These are phyloP conservation scores for Boletus subparvulus DNA, from an alignment of 768 basidiomycete genomes.

Conservation along the genomic window DNA sequence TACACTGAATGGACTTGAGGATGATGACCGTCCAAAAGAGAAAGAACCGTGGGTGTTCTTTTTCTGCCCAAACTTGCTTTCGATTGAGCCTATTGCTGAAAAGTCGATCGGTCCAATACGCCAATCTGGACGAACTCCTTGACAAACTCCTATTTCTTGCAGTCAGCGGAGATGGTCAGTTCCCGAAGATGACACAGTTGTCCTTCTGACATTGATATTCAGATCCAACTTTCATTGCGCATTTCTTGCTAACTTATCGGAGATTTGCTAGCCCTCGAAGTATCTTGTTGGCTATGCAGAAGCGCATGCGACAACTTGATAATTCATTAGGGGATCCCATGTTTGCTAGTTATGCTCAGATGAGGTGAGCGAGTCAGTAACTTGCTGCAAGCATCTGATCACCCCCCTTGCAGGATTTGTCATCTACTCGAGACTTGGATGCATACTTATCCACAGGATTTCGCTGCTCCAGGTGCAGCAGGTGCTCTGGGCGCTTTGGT, in stretches of 20 bases:
- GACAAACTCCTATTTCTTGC: conserved; percentile 82
- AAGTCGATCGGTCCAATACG: conserved; percentile 66
- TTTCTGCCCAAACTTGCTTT: neutral
- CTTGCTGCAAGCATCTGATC: conserved; percentile 6
- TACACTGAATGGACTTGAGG: conserved; percentile 19
- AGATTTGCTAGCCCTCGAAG: conserved; percentile 78
- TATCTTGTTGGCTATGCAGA: conserved; percentile 83
- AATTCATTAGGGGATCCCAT: conserved; percentile 73
- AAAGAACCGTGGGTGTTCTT: conserved; percentile 51
- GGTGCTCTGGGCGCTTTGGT: conserved; percentile 74
- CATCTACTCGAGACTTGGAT: conserved; percentile 79
- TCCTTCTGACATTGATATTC: conserved; percentile 11
- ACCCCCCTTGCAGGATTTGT: conserved; percentile 58
- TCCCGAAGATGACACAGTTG: conserved; percentile 2
- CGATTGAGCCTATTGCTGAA: conserved; percentile 12
- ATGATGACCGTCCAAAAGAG: conserved; percentile 35
- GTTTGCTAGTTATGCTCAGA: conserved; percentile 86
- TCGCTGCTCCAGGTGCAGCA: conserved; percentile 70
- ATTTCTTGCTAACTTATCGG: conserved; percentile 83
- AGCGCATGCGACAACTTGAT: conserved; percentile 77
- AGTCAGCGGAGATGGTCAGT: conserved; percentile 79
- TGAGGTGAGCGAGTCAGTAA: conserved; percentile 52
- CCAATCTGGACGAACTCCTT: conserved; percentile 73
- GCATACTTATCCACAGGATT: conserved; percentile 71
- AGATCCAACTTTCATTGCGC: conserved; percentile 77